Evolutionary conservation across 331 rosid genomes (phyloP), one percentile per base, ranked within the genome.

Genomic region (Malus hybrid): DNA sequence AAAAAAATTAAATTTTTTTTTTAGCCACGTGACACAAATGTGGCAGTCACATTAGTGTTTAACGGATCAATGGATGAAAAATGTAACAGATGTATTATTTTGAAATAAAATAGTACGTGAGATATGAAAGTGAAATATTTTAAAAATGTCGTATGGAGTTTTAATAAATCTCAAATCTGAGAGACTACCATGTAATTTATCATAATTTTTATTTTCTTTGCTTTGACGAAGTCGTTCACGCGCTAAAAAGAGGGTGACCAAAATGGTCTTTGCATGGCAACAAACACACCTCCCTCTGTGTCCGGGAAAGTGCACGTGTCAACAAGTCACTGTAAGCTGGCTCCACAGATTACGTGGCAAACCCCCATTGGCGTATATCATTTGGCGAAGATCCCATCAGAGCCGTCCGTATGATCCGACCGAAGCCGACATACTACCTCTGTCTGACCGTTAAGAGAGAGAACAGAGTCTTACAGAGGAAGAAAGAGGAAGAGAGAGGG

Each of bases 231-330:
- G 76, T n/a, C 71, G 9, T 0, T 2, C 77, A 85, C 88, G 86
- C 76, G 84, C 82, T 9, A 0, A 3, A 5, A 48, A 19, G 33
- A 46, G 68, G 62, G 58, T 55, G 65, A 78, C 32, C 13, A n/a
- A 46, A 34, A 53, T 34, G 61, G 32, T 46, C 48, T 5, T 29
- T 32, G 62, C 18, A 62, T 6, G 19, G 18, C 77, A 63, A 34
- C 50, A 3, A 32, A 56, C 13, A 15, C 28, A 57, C 62, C 58
- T 52, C 60, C 70, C 86, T 78, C 70, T 77, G 90, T 85, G 85
- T 78, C 96, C 86, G 70, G 84, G 86, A 88, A 84, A 62, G 81
- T 83, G 93, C 97, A 87, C 97, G 97, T 87, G 97, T 86, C 93
- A 80, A 82, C 62, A 84, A 82, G 80, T 79, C 77, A 82, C 5